Percentiles rank a stretch among this genome's conserved stretches.
Conservation (phyloP, 352 stramenopile species). For the Pythium scleroteichum region DNA sequence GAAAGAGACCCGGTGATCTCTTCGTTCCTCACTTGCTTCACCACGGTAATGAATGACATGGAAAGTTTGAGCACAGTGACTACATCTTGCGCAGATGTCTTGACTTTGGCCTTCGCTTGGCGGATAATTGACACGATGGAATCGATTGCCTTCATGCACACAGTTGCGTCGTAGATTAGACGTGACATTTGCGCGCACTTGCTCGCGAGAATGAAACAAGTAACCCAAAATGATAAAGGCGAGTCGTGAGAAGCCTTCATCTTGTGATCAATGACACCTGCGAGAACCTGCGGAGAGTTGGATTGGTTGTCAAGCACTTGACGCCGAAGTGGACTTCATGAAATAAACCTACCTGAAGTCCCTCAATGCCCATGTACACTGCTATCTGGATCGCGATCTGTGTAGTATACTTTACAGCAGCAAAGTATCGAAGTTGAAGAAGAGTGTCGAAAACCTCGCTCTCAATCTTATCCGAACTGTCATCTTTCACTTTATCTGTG, state of each 20-base stretch:
- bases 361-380: constrained; percentile 17
- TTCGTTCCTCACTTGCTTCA: too few species aligned
- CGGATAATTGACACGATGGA: not conserved
- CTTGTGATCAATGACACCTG: constrained; percentile 7
- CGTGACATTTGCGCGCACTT: constrained; percentile 8
- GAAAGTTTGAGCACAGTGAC: too few species aligned
- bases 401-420: constrained; percentile 16
- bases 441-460: constrained; percentile 2
- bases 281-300: constrained; percentile 13
- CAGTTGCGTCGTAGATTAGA: not conserved
- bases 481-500: constrained; percentile 3
- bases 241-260: not conserved
- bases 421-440: constrained; percentile 22
- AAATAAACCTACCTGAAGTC: constrained; percentile 19
- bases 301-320: not conserved
- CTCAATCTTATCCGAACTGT: not conserved
- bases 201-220: constrained; percentile 28
- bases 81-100: too few species aligned
- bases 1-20: too few species aligned
- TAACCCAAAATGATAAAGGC: constrained; percentile 16
- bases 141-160: not conserved
- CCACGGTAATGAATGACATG: too few species aligned
- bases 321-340: not conserved
- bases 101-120: too few species aligned
- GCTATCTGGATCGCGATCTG: constrained; percentile 18